phyloP scores from a whole-genome alignment of 2,329 filamentous ascomycete species.

The Colletotrichum coccodes region DNA sequence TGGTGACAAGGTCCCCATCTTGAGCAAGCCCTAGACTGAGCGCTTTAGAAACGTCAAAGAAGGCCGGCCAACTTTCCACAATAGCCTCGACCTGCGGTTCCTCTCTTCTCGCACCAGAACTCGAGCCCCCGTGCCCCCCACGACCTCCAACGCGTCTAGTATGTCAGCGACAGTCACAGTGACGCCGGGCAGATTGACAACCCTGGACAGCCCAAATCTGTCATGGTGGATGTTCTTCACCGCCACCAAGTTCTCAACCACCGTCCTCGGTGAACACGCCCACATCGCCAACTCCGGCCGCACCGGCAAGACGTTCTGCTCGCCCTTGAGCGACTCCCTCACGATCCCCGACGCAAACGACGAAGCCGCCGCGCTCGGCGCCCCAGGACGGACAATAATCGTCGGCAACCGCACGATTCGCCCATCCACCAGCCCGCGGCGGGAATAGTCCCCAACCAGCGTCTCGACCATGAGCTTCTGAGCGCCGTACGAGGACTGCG shows the following conservation, averaged over 20 bases:
- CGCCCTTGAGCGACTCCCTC: conserved; percentile 64
- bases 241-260: conserved; percentile 56
- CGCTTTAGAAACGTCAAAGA: conserved; percentile 62
- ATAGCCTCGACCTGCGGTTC: conserved; percentile 59
- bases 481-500: conserved; percentile 67
- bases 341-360: conserved; percentile 72
- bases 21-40: conserved; percentile 59
- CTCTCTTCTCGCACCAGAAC: conserved; percentile 57
- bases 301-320: conserved; percentile 54
- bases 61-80: conserved; percentile 64
- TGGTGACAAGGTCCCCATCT: conserved; percentile 52
- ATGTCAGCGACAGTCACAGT: conserved; percentile 64
- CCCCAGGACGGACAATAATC: conserved; percentile 68
- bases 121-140: conserved; percentile 57
- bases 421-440: conserved; percentile 66
- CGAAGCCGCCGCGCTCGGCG: conserved; percentile 68
- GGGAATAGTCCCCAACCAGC: conserved; percentile 61
- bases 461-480: conserved; percentile 72
- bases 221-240: conserved; percentile 52
- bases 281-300: conserved; percentile 54
- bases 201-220: conserved; percentile 50
- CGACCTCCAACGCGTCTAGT: conserved; percentile 57
- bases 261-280: conserved; percentile 57
- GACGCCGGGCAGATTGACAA: conserved; percentile 62
- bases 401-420: conserved; percentile 68